Percentiles rank a stretch among this genome's conserved stretches.
phyloP scores from a whole-genome alignment of 2,329 filamentous ascomycete species.

The Pleoardoris graminearum region DNA sequence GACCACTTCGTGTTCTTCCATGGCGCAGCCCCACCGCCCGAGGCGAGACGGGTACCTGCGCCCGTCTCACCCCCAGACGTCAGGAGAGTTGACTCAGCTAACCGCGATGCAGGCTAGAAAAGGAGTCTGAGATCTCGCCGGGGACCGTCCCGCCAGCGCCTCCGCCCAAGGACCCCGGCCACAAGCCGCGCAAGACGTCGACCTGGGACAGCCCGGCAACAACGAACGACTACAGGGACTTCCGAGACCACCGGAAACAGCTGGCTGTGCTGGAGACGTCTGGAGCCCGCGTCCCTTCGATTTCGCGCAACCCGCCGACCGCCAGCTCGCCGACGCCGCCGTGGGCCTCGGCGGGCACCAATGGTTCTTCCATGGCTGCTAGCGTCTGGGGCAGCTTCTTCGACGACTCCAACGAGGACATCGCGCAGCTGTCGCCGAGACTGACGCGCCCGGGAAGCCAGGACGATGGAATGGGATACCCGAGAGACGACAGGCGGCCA shows the following conservation, averaged over 20 bases:
- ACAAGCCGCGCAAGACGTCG: conserved; percentile 47
- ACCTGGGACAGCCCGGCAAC: conserved; percentile 59
- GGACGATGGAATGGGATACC: conserved; percentile 52
- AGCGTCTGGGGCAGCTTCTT: conserved; percentile 64
- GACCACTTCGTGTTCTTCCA: conserved; percentile 9
- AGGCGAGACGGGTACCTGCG: conserved; percentile 18
- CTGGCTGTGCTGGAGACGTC: conserved; percentile 68
- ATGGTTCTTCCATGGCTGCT: conserved; percentile 48
- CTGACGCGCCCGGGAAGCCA: conserved; percentile 61
- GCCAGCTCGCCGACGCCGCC: conserved; percentile 57
- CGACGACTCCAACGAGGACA: conserved; percentile 74
- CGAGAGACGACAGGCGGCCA: conserved; percentile 73
- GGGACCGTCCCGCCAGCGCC: conserved; percentile 43
- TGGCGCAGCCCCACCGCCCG: neutral
- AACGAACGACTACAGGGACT: conserved; percentile 67
- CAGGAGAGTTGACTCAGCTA: conserved; percentile 25
- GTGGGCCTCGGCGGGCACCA: conserved; percentile 54
- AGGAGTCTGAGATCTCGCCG: conserved; percentile 50
- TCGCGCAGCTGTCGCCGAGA: conserved; percentile 70
- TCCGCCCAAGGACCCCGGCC: conserved; percentile 42
- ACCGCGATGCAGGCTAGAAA: conserved; percentile 47
- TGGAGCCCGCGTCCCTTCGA: conserved; percentile 61
- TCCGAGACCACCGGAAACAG: conserved; percentile 62
- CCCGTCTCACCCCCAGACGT: conserved; percentile 28
- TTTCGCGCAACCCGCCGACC: conserved; percentile 60